Base-by-base conservation (phyloP, 2,329 filamentous ascomycete species). In the Orbilia quercus region DNA sequence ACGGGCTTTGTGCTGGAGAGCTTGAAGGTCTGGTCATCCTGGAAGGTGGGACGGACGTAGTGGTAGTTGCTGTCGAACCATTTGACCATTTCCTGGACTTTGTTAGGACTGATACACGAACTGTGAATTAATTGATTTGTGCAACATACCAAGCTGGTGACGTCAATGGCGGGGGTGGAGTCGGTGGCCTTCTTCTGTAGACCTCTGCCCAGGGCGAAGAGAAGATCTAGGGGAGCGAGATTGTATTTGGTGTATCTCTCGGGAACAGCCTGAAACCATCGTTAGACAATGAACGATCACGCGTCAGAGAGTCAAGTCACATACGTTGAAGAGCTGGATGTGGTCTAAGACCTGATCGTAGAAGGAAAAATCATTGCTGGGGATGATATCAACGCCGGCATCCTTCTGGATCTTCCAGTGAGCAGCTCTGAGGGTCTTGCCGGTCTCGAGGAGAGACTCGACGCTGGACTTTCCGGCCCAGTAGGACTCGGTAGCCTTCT, bases 1-100 rank as follows among this genome's bases (percentile, higher is more conserved):
- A 99, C 91, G 79, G 95, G 92, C 90, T 99, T 99, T 83, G 89
- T 90, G 78, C 87, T 84, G 75, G 86, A 84, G 76, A 99, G 91
- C 84, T 90, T 93, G 89, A 99, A 99, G 81, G 87, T 89, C 88
- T 99, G 95, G 87, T 91, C 90, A 85, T 97, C 90, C 84, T 97
- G 92, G 78, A 99, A 88, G 76, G 95, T 97, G 77, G 95, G 95
- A 89, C 98, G 98, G 85, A 98, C 95, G 84, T 99, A 99, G 88
- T 98, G 95, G 90, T 99, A 99, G 90, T 99, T 99, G 77, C 92
- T 96, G 87, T 99, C 95, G 82, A 99, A 99, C 95, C 95, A 99
- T 88, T 99, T 99, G 80, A 99, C 95, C 95, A 99, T 99, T 88
- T 99, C 95, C 85, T 86, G 72, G 14, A 36, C 22, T 25, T 42